A percentile compares a stretch with the other conserved stretches of the same genome.
Evolutionary conservation across 2,329 filamentous ascomycete species (phyloP).

Genomic region (Aspergillus neotritici): DNA sequence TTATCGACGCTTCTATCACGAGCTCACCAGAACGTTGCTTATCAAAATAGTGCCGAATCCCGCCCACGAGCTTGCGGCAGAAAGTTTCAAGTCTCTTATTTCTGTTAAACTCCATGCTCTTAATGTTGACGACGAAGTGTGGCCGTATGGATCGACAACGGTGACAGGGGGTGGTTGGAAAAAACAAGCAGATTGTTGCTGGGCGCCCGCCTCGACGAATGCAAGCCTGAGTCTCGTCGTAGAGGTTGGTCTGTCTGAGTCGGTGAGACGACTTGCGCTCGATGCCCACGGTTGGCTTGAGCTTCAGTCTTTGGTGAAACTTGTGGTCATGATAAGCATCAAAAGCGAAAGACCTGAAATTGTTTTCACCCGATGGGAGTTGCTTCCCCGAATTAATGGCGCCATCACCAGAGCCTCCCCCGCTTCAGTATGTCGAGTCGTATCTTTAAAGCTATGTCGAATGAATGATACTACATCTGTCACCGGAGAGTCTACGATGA

Average conservation of each 20-base stretch:
- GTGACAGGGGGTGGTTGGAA: slow-evolving; percentile 16
- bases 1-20: slow-evolving; percentile 12
- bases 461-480: slow-evolving; percentile 13
- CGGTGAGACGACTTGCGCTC: slow-evolving; percentile 13
- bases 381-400: slow-evolving; percentile 9
- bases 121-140: slow-evolving; percentile 10
- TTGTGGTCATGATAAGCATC: slow-evolving; percentile 17
- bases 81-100: slow-evolving; percentile 11
- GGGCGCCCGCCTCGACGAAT: slow-evolving; percentile 11
- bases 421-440: slow-evolving; percentile 12
- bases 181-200: slow-evolving; percentile 18
- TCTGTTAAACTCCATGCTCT: slow-evolving; percentile 10
- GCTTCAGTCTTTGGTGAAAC: slow-evolving; percentile 12
- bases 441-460: slow-evolving; percentile 15
- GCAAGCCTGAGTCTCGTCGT: slow-evolving; percentile 14
- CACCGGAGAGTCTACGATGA: slow-evolving; percentile 13
- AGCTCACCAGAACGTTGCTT: slow-evolving; percentile 14
- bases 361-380: slow-evolving; percentile 13
- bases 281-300: slow-evolving; percentile 17
- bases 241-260: slow-evolving; percentile 16
- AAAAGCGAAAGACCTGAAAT: slow-evolving; percentile 13
- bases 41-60: slow-evolving; percentile 13
- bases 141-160: slow-evolving; percentile 13
- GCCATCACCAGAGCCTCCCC: slow-evolving; percentile 10
- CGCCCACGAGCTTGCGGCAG: slow-evolving; percentile 12